Evolutionary conservation across 345 rosid species (phyloP), one percentile per base, ranked within the genome.

Genomic region (Chamaenerion angustifolium): DNA sequence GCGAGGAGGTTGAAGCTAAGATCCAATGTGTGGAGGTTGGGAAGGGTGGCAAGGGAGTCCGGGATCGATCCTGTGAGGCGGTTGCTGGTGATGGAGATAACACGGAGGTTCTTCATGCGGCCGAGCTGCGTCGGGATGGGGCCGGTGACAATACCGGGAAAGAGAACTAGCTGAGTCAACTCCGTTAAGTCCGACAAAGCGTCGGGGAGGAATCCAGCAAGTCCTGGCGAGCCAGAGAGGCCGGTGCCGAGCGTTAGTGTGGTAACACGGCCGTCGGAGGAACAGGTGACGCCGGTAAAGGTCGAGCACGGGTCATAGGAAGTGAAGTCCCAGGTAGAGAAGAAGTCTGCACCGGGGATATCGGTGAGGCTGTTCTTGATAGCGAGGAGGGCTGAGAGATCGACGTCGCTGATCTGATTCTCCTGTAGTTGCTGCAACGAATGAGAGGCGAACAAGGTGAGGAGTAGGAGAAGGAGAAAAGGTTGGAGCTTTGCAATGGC

Each of bases 1-100:
- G 76, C 61, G 68, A 84, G 75, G 37, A 52, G 79, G 80, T 84
- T 88, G 71, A 57, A 64, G 54, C 88, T 82, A 56, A 88, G 78
- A 63, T 82, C 96, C 56, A 88, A 79, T 2, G 88, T 88, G 73
- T 88, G 94, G 46, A 88, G 65, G 55, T 47, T 45, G 3, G 48
- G 65, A 56, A 80, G 79, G 18, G 67, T 42, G 19, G 82, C 61
- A 27, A 88, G 46, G 12, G 94, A 62, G 16, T 43, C 2, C 1
- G 94, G 94, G 58, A 88, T 73, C 49, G 79, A 53, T 25, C 96
- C 94, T 3, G 85, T 84, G 56, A 88, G 66, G 45, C 96, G 88
- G 55, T 88, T 88, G 71, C 72, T 62, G 51, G 92, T 64, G 3
- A 84, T 64, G 64, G 96, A 82, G 51, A 88, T 57, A 68, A 84